Conservation (phyloP, 192 early-diverging fungal genomes). For the Linnemannia zychae region DNA sequence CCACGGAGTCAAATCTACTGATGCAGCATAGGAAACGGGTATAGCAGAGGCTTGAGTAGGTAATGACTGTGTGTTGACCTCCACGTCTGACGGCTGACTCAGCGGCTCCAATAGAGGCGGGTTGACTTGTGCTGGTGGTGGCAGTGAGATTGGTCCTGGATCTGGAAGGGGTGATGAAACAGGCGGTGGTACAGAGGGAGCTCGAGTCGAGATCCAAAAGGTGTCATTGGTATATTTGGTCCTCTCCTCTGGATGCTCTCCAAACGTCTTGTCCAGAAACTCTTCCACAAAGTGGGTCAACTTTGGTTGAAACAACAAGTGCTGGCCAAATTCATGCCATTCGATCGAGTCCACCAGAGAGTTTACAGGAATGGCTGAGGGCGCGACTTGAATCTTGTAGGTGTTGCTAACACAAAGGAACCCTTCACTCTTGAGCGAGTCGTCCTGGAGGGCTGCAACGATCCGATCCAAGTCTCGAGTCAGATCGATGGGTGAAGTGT, state of each 20-base stretch:
- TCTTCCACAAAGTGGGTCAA: not conserved
- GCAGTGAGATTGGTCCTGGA: not conserved
- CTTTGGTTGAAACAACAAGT: constrained; percentile 1
- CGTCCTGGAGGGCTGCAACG: not conserved
- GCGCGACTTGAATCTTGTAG: constrained; percentile 12
- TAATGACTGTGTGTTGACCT: not conserved
- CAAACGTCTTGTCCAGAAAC: constrained; percentile 7
- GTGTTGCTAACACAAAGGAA: constrained; percentile 15
- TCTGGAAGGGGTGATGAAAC: not conserved
- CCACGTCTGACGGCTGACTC: not conserved
- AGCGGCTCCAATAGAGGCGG: not conserved
- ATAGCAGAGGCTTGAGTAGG: not conserved
- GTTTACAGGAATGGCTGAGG: no score
- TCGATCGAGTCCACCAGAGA: not conserved
- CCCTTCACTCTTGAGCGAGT: not conserved
- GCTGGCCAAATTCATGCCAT: constrained; percentile 14
- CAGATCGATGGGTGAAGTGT: not conserved
- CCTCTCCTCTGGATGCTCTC: not conserved
- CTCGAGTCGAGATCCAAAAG: not conserved
- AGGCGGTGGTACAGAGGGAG: not conserved
- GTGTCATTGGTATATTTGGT: constrained; percentile 3
- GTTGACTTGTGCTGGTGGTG: not conserved
- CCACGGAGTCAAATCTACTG: not conserved
- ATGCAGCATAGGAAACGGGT: not conserved
- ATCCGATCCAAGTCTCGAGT: constrained; percentile 5